Percentiles rank a stretch among this genome's conserved stretches.
phyloP scores from a whole-genome alignment of 768 basidiomycete species.

The Dacryopinax primogenitus region DNA sequence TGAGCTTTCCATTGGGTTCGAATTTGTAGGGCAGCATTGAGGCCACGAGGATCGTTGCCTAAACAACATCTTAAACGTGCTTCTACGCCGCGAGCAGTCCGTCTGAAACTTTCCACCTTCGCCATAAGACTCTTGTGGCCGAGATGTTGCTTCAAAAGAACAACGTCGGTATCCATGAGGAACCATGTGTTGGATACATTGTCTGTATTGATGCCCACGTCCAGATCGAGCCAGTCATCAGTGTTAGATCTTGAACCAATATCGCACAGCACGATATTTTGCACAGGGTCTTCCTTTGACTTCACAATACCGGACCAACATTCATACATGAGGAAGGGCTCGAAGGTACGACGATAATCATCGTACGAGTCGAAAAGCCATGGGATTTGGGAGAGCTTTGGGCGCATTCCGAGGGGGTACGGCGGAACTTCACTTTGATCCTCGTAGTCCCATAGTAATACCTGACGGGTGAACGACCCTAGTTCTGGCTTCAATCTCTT shows the following conservation, averaged over 20 bases:
- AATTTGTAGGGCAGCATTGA: conserved; percentile 50
- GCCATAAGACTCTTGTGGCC: conserved; percentile 48
- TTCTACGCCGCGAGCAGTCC: conserved; percentile 37
- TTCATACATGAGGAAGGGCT: conserved; percentile 76
- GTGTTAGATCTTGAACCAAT: conserved; percentile 56
- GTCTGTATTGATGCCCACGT: conserved; percentile 43
- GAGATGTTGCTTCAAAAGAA: conserved; percentile 56
- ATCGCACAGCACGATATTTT: conserved; percentile 44
- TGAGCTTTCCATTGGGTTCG: conserved; percentile 58
- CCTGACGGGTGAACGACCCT: conserved; percentile 55
- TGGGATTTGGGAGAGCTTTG: conserved; percentile 39
- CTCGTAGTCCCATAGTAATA: conserved; percentile 81
- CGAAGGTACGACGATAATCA: conserved; percentile 63
- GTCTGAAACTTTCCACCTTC: conserved; percentile 46
- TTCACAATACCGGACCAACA: conserved; percentile 79
- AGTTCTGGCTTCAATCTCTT: conserved; percentile 74
- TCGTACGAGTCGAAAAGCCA: conserved; percentile 48
- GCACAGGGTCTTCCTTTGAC: conserved; percentile 51
- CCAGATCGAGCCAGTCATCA: conserved; percentile 75
- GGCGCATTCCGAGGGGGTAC: conserved; percentile 24
- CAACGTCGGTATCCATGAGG: conserved; percentile 69
- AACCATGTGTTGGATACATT: conserved; percentile 56
- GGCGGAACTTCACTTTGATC: conserved; percentile 54
- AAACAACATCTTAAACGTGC: conserved; percentile 47
- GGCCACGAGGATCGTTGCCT: conserved; percentile 20